Evolutionary conservation across 768 basidiomycete genomes (phyloP).

Genomic region (Melanogaster broomeanus): DNA sequence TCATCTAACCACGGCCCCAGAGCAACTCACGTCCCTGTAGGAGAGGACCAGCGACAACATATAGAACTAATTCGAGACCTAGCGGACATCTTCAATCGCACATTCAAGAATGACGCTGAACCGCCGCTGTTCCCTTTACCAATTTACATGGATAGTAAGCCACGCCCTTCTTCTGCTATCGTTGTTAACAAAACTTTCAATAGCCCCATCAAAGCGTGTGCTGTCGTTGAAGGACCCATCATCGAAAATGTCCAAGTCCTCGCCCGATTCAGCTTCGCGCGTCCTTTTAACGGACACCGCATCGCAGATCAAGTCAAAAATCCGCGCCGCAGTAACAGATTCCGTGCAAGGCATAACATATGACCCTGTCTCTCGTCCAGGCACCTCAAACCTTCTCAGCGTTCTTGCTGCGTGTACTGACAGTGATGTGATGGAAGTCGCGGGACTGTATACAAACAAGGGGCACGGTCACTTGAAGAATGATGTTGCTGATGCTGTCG

Average conservation of each 20-base stretch:
- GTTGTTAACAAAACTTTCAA: not conserved
- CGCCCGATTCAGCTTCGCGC: conserved; percentile 74
- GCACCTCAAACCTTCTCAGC: conserved; percentile 76
- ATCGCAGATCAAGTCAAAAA: conserved; percentile 62
- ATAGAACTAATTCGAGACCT: conserved; percentile 86
- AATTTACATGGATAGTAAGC: conserved; percentile 70
- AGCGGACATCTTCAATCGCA: conserved; percentile 79
- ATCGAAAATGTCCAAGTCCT: conserved; percentile 96
- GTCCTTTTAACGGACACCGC: conserved; percentile 82
- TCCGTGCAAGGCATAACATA: conserved; percentile 74
- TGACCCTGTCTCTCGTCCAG: conserved; percentile 79
- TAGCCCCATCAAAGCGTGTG: conserved; percentile 80
- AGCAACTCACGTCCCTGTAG: conserved; percentile 92
- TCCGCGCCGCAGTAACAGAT: conserved; percentile 85
- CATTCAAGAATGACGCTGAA: conserved; percentile 46
- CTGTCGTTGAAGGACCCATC: conserved; percentile 84
- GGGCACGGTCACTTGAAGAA: conserved; percentile 72
- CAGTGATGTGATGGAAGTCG: conserved; percentile 46
- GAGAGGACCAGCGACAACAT: conserved; percentile 95
- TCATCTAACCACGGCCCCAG: conserved; percentile 37
- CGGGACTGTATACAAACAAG: conserved; percentile 50
- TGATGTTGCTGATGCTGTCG: conserved; percentile 74
- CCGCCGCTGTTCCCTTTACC: conserved; percentile 71
- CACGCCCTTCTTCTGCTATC: not conserved
- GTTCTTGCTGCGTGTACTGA: conserved; percentile 77